Evolutionary conservation across 1,284 basidiomycete species (phyloP).

Genomic region (Sparassis latifolia): DNA sequence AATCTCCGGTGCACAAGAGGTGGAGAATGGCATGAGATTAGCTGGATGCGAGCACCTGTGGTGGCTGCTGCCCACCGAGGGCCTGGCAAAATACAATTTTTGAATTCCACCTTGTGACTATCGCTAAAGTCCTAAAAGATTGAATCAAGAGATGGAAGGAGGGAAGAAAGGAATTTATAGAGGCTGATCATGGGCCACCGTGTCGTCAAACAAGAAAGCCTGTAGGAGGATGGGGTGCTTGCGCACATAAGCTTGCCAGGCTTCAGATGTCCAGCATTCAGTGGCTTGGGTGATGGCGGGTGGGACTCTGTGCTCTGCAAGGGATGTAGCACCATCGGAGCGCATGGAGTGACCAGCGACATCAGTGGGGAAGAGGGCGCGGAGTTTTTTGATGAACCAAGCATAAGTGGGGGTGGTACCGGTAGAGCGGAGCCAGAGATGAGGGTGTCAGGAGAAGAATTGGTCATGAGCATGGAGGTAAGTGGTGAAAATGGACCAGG

Average conservation of each 20-base stretch:
- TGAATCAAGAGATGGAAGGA: neutral
- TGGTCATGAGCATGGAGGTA: conserved; percentile 15
- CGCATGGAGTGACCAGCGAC: conserved; percentile 30
- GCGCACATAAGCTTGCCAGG: conserved; percentile 30
- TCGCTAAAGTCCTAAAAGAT: neutral
- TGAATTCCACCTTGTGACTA: neutral
- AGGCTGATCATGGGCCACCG: neutral
- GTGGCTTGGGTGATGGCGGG: conserved; percentile 28
- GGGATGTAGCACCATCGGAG: conserved; percentile 31
- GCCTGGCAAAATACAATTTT: neutral
- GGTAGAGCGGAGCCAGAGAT: conserved; percentile 14
- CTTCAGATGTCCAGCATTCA: conserved; percentile 30
- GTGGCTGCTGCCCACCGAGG: neutral
- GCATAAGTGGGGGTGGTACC: conserved; percentile 19
- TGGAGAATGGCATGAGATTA: neutral
- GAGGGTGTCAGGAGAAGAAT: conserved; percentile 9
- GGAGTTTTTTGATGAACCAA: conserved; percentile 20
- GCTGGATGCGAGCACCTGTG: neutral
- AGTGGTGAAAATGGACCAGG: neutral
- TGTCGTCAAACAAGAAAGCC: neutral
- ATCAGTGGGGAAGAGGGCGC: conserved; percentile 7
- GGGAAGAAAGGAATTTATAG: neutral
- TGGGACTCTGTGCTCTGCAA: conserved; percentile 24
- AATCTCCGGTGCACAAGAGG: neutral
- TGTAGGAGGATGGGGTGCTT: conserved; percentile 25